Evolutionary conservation across 2,329 filamentous ascomycete species (phyloP).

Genomic region (Phyllosticta citrichinensis): DNA sequence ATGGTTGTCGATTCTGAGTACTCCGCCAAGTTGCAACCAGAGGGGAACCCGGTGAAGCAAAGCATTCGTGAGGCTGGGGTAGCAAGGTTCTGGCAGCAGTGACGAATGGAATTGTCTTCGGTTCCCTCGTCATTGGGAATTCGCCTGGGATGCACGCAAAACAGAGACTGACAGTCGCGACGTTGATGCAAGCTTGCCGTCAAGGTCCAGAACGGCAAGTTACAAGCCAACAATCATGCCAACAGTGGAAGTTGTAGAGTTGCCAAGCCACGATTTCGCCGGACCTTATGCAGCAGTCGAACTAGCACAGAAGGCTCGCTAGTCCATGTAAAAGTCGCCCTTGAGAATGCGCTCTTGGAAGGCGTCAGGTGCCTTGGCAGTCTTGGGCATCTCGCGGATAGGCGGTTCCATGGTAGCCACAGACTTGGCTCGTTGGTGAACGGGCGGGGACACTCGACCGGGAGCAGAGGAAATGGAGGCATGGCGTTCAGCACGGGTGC

Average conservation of each 20-base stretch:
- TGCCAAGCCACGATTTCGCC: background rate
- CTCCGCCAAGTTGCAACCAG: background rate
- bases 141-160: background rate
- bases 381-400: constrained; percentile 49
- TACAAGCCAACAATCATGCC: background rate
- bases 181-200: background rate
- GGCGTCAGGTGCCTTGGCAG: constrained; percentile 57
- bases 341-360: constrained; percentile 97
- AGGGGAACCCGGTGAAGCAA: background rate
- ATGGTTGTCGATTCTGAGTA: background rate
- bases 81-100: background rate
- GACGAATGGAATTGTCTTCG: background rate
- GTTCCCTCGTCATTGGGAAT: background rate
- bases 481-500: constrained; percentile 72
- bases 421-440: constrained; percentile 60
- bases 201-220: background rate
- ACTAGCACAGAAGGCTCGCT: constrained; percentile 15
- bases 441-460: constrained; percentile 15
- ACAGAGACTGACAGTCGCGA: background rate
- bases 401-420: constrained; percentile 52
- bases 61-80: background rate
- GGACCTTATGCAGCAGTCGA: background rate
- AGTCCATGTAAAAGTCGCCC: constrained; percentile 98
- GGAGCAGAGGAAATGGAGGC: constrained; percentile 46
- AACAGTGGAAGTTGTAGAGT: background rate